A percentile compares a stretch with the other conserved stretches of the same genome.
Conservation (phyloP, 2,329 filamentous ascomycete species). For the Diplodia mutila region DNA sequence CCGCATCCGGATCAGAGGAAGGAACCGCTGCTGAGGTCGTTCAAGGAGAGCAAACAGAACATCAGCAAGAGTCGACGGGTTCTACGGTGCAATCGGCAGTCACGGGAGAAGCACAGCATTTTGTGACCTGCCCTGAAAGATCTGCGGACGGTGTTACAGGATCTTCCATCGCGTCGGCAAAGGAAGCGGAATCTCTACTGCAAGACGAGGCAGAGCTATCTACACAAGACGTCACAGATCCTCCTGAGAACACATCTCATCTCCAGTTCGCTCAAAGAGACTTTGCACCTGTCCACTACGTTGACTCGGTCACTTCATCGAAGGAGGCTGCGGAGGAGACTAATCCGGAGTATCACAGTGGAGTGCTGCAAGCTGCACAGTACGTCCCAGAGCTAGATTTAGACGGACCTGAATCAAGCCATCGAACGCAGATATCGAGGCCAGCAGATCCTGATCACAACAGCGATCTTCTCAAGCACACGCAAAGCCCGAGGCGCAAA, state of each 20-base stretch:
- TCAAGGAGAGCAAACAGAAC: background rate
- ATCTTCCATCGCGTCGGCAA: background rate
- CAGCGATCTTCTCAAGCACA: background rate
- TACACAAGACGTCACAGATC: background rate
- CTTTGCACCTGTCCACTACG: background rate
- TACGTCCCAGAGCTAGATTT: background rate
- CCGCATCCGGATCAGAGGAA: background rate
- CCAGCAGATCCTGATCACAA: background rate
- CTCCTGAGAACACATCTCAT: background rate
- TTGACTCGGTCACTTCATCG: background rate
- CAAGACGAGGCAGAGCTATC: background rate
- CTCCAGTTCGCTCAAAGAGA: background rate
- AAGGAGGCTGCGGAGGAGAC: background rate
- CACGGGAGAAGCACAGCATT: background rate
- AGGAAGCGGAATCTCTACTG: background rate
- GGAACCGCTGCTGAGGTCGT: background rate
- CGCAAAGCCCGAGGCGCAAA: background rate
- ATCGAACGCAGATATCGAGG: background rate
- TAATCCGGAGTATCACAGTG: background rate
- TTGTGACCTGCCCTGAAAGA: background rate
- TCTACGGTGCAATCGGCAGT: background rate
- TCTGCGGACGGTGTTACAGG: background rate
- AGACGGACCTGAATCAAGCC: background rate
- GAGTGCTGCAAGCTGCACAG: slow-evolving; percentile 1
- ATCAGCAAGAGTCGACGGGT: background rate